Evolutionary conservation across 805 yeast species (phyloP), one percentile per base, ranked within the genome.

Genomic region (Cyberlindnera xylosilytica): DNA sequence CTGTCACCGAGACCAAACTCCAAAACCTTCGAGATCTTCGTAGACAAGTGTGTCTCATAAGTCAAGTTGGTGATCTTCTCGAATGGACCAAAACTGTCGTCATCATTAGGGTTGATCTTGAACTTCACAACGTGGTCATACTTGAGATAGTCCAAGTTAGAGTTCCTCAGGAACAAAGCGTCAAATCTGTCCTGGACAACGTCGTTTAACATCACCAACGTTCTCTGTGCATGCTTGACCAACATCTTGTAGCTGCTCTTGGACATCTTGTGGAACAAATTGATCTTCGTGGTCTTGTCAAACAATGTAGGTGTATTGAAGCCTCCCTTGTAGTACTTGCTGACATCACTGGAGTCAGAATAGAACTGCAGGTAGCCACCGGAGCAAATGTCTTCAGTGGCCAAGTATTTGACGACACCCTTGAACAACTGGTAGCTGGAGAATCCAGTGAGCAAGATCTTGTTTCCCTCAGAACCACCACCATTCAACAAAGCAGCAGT

Each of bases 361-460:
- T 78, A 70, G 57, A 86, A 83, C 22, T 86, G 81, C 34, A 86
- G 63, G 54, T 84, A 81, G 1, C 91, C 93, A 17, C 63, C 61
- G 9, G 68, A 57, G 41, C 74, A 68, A 37, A 90, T 63, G 61
- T 89, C 95, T 72, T 82, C 81, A 3, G 86, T 77, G 3, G 97
- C 95, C 47, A 91, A 60, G 57, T 84, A 90, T 54, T 80, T 79
- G 43, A 93, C 72, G 2, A 87, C 80, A 59, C 95, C 97, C 60
- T 87, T 90, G 70, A 93, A 93, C 39, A 93, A 68, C 66, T 93
- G 99, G 60, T 89, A 93, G 18, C 95, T 83, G 3, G 96, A 88
- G 62, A 85, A 91, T 1, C 98, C 99, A 53, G 82, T 83, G 29
- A 89, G 63, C 42, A 93, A 69, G 19, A 88, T 81, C 55, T 81